Evolutionary conservation across 495 filamentous ascomycete genomes (phyloP).

Genomic region (Aspergillus kassunensis): DNA sequence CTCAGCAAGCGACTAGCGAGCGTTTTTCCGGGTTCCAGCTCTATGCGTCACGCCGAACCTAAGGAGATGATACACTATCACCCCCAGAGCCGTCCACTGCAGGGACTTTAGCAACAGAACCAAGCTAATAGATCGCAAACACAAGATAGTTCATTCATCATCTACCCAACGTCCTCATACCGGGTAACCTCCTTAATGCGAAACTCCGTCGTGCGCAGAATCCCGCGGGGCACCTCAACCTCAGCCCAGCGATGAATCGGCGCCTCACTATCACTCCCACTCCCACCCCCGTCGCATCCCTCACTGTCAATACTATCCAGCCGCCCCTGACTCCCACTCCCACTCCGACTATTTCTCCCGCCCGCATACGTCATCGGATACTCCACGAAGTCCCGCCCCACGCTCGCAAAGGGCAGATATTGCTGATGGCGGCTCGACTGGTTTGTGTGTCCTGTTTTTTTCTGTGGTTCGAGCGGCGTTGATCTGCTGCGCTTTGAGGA

Average conservation of each 20-base stretch:
- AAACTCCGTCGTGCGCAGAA: slow-evolving; percentile 12
- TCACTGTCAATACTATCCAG: not conserved
- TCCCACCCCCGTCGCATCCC: not conserved
- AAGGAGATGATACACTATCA: no score
- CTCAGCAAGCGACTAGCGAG: no score
- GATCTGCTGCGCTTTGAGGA: slow-evolving; percentile 3
- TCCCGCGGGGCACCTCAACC: not conserved
- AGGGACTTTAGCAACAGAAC: no score
- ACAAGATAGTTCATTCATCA: no score
- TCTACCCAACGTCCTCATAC: not conserved
- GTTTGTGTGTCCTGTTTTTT: not conserved
- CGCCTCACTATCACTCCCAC: not conserved
- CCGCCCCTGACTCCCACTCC: not conserved
- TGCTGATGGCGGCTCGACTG: not conserved
- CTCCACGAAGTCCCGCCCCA: slow-evolving; percentile 4
- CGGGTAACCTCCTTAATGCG: not conserved
- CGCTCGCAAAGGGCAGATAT: slow-evolving; percentile 8
- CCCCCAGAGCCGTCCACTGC: no score
- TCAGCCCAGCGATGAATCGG: not conserved
- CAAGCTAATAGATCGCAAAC: no score
- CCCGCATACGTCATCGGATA: slow-evolving; percentile 9
- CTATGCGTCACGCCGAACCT: no score
- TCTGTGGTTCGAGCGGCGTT: not conserved
- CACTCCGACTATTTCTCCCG: not conserved
- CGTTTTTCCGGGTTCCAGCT: no score